Evolutionary conservation across 2,329 filamentous ascomycete genomes (phyloP), one percentile per base, ranked within the genome.

Genomic region (Aschersonia sp.): DNA sequence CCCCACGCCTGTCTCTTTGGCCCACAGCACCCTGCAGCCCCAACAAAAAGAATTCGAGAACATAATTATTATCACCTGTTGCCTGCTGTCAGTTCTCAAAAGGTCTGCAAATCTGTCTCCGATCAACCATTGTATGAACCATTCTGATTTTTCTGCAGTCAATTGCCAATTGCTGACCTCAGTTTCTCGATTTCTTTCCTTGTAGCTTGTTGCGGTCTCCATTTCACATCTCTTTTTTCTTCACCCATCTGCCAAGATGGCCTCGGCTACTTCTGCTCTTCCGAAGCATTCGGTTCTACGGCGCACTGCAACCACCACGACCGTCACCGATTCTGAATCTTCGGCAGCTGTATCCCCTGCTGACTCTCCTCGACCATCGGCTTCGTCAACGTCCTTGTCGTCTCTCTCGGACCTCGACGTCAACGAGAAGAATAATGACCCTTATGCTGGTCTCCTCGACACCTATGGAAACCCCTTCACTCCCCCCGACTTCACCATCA

Each of bases 401-500:
- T 97, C 92, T 30, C 74, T 97, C 63, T 82, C 79, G 48, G 89
- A 85, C 9, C 77, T 74, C 48, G 71, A 74, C 55, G 60, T 62
- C 32, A 61, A 62, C 53, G 69, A 56, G 56, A 47, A 58, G 55
- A 63, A 67, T 53, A 47, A 59, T 47, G 53, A 55, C 55, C 40
- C 40, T n/a, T 81, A 76, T 56, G 79, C 77, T 58, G 79, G 81
- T 64, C 77, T 98, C 56, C 60, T 92, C 54, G 89, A 98, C 70
- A 90, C 87, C 10, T 92, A 94, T 65, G 92, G 92, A 67, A 95
- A 97, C 67, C 77, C 88, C 60, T 98, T 98, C 72, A 74, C 87
- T 66, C 76, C 94, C 49, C 92, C 92, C 56, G 83, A 97, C 69
- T 98, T 84, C 73, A 94, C 88, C 62, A 94, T 98, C 76, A 95